phyloP scores from a whole-genome alignment of 768 basidiomycete genomes.

The Trametes punicea region DNA sequence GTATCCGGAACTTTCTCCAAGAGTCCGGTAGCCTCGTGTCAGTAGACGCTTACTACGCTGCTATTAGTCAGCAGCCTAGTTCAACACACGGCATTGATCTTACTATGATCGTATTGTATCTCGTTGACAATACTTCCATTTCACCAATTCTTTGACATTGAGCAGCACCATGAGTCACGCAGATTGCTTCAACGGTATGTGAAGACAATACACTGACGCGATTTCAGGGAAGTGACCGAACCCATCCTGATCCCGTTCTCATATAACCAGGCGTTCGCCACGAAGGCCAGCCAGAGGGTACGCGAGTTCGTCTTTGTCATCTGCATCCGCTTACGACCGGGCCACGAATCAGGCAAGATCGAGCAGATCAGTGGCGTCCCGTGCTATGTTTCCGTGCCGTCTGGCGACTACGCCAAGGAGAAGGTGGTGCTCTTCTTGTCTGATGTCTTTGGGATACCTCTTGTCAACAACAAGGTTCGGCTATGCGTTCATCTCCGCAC shows the following conservation, averaged over 20 bases:
- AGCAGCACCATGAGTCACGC: slow-evolving; percentile 4
- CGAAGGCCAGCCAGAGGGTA: slow-evolving; percentile 24
- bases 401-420: slow-evolving; percentile 32
- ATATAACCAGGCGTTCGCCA: slow-evolving; percentile 17
- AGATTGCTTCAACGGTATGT: slow-evolving; percentile 18
- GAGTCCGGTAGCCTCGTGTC: no score
- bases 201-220: not conserved
- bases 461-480: slow-evolving; percentile 30
- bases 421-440: slow-evolving; percentile 38
- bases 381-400: slow-evolving; percentile 42
- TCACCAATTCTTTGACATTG: not conserved
- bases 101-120: no score
- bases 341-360: slow-evolving; percentile 31
- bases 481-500: not conserved
- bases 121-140: not conserved
- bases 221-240: no score
- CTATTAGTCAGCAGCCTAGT: no score
- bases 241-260: no score
- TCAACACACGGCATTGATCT: no score
- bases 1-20: no score
- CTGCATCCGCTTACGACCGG: not conserved
- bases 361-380: slow-evolving; percentile 37
- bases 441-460: slow-evolving; percentile 32
- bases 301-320: not conserved
- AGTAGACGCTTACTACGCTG: no score